Evolutionary conservation across 164 flowering plant species (phyloP).

Genomic region (Aristolochia californica): DNA sequence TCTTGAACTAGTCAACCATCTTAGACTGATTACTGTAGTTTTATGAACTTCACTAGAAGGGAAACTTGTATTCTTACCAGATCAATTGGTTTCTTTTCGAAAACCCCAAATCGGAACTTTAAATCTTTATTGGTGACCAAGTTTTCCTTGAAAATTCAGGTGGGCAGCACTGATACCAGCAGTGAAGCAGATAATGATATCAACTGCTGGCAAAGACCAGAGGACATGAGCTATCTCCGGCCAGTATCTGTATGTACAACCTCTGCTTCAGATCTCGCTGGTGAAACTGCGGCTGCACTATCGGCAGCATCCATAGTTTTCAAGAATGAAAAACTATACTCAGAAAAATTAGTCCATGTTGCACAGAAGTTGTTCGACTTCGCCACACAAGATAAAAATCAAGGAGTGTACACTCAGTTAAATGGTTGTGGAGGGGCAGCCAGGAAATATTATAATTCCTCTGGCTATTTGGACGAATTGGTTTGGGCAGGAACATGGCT

Average conservation of each 20-base stretch:
- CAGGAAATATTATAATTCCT: conserved; percentile 38
- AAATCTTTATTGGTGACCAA: too few relatives aligned
- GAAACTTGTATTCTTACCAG: too few relatives aligned
- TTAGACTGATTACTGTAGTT: too few relatives aligned
- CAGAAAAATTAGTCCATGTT: conserved; percentile 19
- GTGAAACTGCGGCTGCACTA: conserved; percentile 60
- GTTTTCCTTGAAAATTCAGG: conserved; percentile 18
- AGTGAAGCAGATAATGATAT: conserved; percentile 16
- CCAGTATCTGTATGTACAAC: conserved; percentile 27
- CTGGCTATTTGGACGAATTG: conserved; percentile 45
- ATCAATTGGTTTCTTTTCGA: too few relatives aligned
- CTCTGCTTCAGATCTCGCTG: conserved; percentile 49
- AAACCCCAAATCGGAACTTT: background rate
- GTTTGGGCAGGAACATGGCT: conserved; percentile 63
- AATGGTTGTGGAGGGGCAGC: conserved; percentile 42
- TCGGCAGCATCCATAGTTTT: conserved; percentile 67
- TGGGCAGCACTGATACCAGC: conserved; percentile 27
- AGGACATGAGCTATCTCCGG: conserved; percentile 48
- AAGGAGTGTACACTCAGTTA: conserved; percentile 28
- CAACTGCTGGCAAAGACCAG: conserved; percentile 68
- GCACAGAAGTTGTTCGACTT: conserved; percentile 35
- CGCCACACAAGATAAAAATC: conserved; percentile 10
- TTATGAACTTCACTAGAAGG: too few relatives aligned
- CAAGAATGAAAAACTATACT: conserved; percentile 27
- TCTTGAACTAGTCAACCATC: too few relatives aligned